A percentile compares a stretch with the other conserved stretches of the same genome.
Evolutionary conservation across 768 basidiomycete genomes (phyloP).

Genomic region (Rhizopogon salebrosus): DNA sequence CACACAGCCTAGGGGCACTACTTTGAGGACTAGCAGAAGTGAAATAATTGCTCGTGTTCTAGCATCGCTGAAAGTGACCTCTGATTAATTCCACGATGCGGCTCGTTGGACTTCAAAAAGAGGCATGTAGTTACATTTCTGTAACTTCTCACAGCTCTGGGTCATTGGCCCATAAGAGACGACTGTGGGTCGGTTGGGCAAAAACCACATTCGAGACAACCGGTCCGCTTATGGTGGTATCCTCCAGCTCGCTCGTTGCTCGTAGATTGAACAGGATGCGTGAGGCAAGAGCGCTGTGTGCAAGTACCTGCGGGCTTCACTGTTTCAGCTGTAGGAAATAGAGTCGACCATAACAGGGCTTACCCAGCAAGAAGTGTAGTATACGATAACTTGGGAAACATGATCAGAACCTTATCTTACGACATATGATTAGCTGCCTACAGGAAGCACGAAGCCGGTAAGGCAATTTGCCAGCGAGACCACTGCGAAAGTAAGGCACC

Average conservation of each 20-base stretch:
- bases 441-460: neutral
- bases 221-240: neutral
- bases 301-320: neutral
- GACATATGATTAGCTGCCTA: neutral
- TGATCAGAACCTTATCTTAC: neutral
- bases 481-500: neutral
- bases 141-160: too few species aligned
- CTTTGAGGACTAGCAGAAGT: too few species aligned
- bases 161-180: neutral
- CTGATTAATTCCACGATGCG: too few species aligned
- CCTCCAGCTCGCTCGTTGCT: neutral
- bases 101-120: too few species aligned
- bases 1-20: too few species aligned
- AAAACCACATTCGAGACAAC: neutral
- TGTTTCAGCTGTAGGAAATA: neutral
- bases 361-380: neutral
- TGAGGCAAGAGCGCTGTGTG: neutral
- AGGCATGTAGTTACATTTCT: too few species aligned
- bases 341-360: neutral
- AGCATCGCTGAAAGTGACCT: too few species aligned
- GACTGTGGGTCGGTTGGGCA: neutral
- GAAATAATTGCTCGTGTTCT: too few species aligned
- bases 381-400: neutral
- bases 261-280: neutral
- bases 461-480: neutral